Base-by-base conservation (phyloP, 2,329 filamentous ascomycete genomes). In the Colletotrichum sp. region DNA sequence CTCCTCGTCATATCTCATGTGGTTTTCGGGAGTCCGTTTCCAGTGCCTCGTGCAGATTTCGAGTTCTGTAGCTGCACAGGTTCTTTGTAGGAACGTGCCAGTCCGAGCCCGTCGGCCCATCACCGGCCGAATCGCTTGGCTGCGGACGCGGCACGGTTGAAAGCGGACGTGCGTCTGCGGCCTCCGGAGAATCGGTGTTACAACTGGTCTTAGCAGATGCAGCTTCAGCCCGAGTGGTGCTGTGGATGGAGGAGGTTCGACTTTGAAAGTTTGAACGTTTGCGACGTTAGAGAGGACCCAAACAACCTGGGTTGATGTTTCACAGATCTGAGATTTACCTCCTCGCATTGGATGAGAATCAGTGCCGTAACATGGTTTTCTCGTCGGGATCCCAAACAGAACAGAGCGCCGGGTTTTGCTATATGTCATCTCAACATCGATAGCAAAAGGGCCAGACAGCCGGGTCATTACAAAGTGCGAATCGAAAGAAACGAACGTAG, bases 71-170 rank as follows among this genome's bases (percentile, higher is more conserved):
- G 69, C 57, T 57, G 8, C 36, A 32, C 32, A 39, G 36, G 12
- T n/a, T 19, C 6, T 57, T 36, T 12, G 44, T 48, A 32, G 70
- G 64, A 63, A 73, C 70, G 70, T 75, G 73, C 73, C 73, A 68
- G 73, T 73, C 70, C 70, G 73, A 75, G 70, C 73, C 32, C 7
- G 2, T 22, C 12, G 25, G 11, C 25, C 25, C 19, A 48, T 60
- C 16, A 25, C 32, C 48, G 70, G 34, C 9, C 8, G n/a, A 72
- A 12, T 28, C 28, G 25, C 63, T 68, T 30, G 55, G 55, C 28
- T 48, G 69, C 52, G 73, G 69, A 32, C 34, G 32, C 30, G 69
- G 63, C 69, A 75, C 69, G 69, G 73, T 68, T 22, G 30, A 25
- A 27, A 63, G 61, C 63, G 69, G 19, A 64, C 73, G 73, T 75